Evolutionary conservation across 768 basidiomycete genomes (phyloP).

Genomic region (Macrolepiota albuminosa): DNA sequence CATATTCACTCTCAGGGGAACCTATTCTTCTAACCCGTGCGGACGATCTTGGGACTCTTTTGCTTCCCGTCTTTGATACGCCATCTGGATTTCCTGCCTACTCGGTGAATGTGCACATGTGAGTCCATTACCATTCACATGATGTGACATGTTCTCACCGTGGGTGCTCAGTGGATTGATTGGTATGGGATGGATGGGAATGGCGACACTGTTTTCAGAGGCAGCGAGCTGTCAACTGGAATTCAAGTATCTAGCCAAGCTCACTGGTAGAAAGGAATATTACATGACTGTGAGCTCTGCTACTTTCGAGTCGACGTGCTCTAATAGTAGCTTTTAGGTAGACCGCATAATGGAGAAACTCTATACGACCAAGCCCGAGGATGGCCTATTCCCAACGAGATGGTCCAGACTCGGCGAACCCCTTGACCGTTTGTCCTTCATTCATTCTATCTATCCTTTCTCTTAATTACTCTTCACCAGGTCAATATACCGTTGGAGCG

Average conservation of each 20-base stretch:
- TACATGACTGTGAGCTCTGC: slow-evolving; percentile 26
- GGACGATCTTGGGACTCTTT: slow-evolving; percentile 57
- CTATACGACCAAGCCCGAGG: slow-evolving; percentile 23
- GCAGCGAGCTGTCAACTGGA: slow-evolving; percentile 62
- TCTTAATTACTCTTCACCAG: slow-evolving; percentile 17
- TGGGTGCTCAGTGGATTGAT: slow-evolving; percentile 23
- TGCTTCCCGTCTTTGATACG: slow-evolving; percentile 63
- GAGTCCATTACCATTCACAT: slow-evolving; percentile 8
- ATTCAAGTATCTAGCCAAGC: slow-evolving; percentile 67
- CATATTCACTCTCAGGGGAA: slow-evolving; percentile 69
- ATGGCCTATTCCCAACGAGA: slow-evolving; percentile 30
- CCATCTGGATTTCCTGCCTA: slow-evolving; percentile 59
- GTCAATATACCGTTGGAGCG: slow-evolving; percentile 49
- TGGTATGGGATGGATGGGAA: slow-evolving; percentile 26
- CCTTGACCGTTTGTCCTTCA: slow-evolving; percentile 18
- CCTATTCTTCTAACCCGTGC: slow-evolving; percentile 55
- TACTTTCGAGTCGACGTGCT: neutral
- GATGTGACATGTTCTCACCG: neutral
- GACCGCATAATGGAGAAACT: slow-evolving; percentile 35
- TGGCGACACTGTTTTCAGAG: slow-evolving; percentile 31
- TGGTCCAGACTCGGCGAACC: slow-evolving; percentile 26
- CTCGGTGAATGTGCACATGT: slow-evolving; percentile 54
- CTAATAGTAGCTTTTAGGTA: slow-evolving; percentile 17
- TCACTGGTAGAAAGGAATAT: slow-evolving; percentile 56
- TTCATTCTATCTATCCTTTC: neutral